Evolutionary conservation across 108 stramenopile genomes (phyloP).

Genomic region (Cyclostephanos invisitatus): DNA sequence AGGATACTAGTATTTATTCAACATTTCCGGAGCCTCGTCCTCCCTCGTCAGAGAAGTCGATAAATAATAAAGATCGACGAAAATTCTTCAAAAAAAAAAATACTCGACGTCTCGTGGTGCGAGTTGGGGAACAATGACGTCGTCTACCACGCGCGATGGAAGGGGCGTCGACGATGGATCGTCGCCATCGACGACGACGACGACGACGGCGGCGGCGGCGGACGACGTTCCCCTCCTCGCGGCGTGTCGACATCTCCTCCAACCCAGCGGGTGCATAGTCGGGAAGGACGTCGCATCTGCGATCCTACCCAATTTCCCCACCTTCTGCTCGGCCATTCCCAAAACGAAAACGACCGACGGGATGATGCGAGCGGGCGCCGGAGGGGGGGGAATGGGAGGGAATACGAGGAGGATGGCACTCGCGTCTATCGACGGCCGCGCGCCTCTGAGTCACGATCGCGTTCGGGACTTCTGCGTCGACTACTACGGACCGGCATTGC

Average conservation of each 20-base stretch:
- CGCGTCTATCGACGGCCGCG: conserved; percentile 13
- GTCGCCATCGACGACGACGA: too few relatives aligned
- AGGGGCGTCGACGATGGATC: too few relatives aligned
- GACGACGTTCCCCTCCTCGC: conserved; percentile 44
- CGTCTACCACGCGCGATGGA: too few relatives aligned
- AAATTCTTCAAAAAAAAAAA: too few relatives aligned
- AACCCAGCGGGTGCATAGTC: conserved; percentile 56
- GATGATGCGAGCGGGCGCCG: too few relatives aligned
- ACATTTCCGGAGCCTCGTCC: too few relatives aligned
- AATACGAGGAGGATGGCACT: not conserved
- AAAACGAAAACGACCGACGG: not conserved
- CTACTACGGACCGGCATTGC: conserved; percentile 47
- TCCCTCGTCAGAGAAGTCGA: too few relatives aligned
- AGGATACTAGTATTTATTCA: too few relatives aligned
- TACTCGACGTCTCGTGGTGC: too few relatives aligned
- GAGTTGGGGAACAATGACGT: too few relatives aligned
- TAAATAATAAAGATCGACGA: too few relatives aligned
- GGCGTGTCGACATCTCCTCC: conserved; percentile 45
- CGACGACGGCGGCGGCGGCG: not conserved
- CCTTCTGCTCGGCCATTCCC: conserved; percentile 52
- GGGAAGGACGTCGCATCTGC: conserved; percentile 52
- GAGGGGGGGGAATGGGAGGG: not conserved
- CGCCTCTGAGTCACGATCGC: conserved; percentile 45
- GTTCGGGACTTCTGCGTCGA: conserved; percentile 50
- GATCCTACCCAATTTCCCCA: conserved; percentile 52